Conservation (phyloP, 208 protist genomes). For the Trypanosomatidae sp. region DNA sequence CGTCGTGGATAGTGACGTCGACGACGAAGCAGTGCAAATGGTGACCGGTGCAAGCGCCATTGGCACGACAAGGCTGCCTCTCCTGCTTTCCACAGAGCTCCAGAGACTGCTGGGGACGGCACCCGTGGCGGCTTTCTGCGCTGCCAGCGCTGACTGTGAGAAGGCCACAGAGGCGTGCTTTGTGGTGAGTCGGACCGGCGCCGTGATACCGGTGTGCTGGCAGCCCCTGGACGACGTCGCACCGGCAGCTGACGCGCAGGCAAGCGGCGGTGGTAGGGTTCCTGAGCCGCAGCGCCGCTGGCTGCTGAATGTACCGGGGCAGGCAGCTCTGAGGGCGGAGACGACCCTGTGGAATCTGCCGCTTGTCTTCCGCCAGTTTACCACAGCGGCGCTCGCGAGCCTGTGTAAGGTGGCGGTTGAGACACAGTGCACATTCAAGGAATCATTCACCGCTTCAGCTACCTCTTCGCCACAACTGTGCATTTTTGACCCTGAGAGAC, state of each 20-base stretch:
- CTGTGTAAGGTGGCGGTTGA: conserved; percentile 22
- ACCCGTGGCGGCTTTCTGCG: conserved; percentile 3
- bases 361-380: conserved; percentile 37
- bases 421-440: conserved; percentile 2
- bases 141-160: neutral
- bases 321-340: neutral
- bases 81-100: conserved; percentile 2
- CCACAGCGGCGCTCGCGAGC: conserved; percentile 9
- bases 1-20: neutral
- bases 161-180: neutral
- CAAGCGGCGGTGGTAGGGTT: neutral
- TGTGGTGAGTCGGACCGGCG: conserved; percentile 13
- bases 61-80: neutral
- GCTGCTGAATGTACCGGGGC: neutral
- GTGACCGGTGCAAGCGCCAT: neutral
- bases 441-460: neutral
- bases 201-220: conserved; percentile 11
- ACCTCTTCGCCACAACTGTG: neutral
- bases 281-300: neutral
- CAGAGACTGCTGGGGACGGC: conserved; percentile 6
- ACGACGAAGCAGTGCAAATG: neutral
- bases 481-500: conserved; percentile 17
- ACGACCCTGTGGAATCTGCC: conserved; percentile 19
- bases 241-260: neutral
- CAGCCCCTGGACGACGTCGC: neutral